phyloP scores from a whole-genome alignment of 2,329 filamentous ascomycete genomes.

The Parascedosporium putredinis region DNA sequence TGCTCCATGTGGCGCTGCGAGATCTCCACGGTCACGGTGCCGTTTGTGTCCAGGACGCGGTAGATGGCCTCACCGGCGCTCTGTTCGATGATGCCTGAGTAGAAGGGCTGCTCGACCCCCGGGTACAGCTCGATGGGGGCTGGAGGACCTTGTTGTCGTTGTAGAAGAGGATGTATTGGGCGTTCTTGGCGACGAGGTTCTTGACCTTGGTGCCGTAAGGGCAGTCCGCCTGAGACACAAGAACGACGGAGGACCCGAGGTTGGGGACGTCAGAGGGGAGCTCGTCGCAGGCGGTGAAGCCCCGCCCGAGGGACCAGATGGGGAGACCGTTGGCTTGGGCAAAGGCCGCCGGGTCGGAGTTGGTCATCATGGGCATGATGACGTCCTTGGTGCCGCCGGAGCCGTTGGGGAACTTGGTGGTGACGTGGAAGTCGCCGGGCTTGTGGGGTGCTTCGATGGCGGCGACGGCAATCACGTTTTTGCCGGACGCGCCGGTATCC shows the following conservation, averaged over 20 bases:
- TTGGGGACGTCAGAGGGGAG: conserved; percentile 15
- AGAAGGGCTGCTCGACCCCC: conserved; percentile 18
- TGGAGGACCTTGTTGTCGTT: conserved; percentile 11
- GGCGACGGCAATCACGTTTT: conserved; percentile 31
- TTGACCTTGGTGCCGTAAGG: conserved; percentile 17
- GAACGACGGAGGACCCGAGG: conserved; percentile 13
- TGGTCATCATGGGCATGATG: conserved; percentile 1
- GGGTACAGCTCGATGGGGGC: not conserved
- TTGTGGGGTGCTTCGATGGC: conserved; percentile 21
- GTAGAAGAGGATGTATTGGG: conserved; percentile 21
- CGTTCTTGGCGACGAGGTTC: conserved; percentile 18
- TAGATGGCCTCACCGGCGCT: conserved; percentile 18
- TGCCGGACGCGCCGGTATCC: conserved; percentile 28
- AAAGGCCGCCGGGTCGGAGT: conserved; percentile 15
- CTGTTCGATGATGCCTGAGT: conserved; percentile 24
- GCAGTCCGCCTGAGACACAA: conserved; percentile 25
- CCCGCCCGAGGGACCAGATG: conserved; percentile 10
- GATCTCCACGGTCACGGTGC: conserved; percentile 30
- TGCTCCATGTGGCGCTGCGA: conserved; percentile 12
- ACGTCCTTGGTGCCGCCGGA: not conserved
- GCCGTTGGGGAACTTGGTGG: not conserved
- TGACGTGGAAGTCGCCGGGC: not conserved
- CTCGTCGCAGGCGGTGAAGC: conserved; percentile 18
- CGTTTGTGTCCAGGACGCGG: conserved; percentile 15
- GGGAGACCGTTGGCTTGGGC: conserved; percentile 24